phyloP scores from a whole-genome alignment of 2,329 filamentous ascomycete species.

The Rhexocercosporidium sp. region DNA sequence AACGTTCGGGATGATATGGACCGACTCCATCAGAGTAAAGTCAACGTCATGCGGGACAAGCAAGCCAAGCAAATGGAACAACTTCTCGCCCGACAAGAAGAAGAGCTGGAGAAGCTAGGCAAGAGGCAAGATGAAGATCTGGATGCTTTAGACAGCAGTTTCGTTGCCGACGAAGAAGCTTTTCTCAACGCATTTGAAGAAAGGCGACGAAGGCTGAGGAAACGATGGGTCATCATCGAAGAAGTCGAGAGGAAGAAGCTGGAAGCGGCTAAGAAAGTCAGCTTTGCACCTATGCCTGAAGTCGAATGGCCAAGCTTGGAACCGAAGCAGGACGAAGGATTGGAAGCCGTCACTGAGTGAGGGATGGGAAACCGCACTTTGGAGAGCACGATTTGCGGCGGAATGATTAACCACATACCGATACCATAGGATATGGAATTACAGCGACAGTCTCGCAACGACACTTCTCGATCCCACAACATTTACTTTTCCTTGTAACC shows the following conservation, averaged over 20 bases:
- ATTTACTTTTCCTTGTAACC: neutral
- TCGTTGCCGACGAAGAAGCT: conserved; percentile 55
- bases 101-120: conserved; percentile 54
- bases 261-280: conserved; percentile 50
- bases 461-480: neutral
- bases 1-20: conserved; percentile 64
- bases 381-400: neutral
- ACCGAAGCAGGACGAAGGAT: conserved; percentile 20
- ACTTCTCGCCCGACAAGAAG: conserved; percentile 58
- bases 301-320: conserved; percentile 48
- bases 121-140: conserved; percentile 54
- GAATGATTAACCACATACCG: neutral
- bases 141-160: conserved; percentile 53
- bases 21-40: conserved; percentile 62
- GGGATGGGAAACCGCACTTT: neutral
- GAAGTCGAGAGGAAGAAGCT: conserved; percentile 60
- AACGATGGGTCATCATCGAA: conserved; percentile 58
- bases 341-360: conserved; percentile 35
- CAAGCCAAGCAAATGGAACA: conserved; percentile 67
- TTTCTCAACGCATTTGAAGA: conserved; percentile 52
- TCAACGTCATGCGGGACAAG: conserved; percentile 69
- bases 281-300: conserved; percentile 48
- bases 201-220: conserved; percentile 51
- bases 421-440: neutral
- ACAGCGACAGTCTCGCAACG: neutral